Evolutionary conservation across 1,284 basidiomycete species (phyloP), one percentile per base, ranked within the genome.

Genomic region (Ustilago crameri): DNA sequence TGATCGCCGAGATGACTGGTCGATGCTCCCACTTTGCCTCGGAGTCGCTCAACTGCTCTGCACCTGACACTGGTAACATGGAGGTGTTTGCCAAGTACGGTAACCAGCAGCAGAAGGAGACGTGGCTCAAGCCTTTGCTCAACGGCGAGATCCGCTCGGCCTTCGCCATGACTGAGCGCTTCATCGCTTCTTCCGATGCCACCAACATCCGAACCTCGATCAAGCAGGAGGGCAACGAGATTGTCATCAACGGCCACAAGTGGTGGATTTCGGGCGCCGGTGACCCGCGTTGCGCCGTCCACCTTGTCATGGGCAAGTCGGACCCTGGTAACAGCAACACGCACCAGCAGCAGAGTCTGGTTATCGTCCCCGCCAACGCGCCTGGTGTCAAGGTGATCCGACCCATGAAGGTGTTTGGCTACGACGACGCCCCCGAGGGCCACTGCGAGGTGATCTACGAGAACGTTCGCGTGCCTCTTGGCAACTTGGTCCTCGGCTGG

Each of bases 231-330:
- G 93, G 93, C 45, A 86, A 93, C 78, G 90, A 94, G 71, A 92
- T 98, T 73, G 90, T 96, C 67, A 90, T 98, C 76, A 95, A 92
- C 79, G 95, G 95, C 1, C 93, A 95, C 85, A 98, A 98, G 88
- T 98, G 95, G 95, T 98, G 92, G 91, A 98, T 98, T 84, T 94
- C 93, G 41, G 95, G 95, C 50, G 95, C 95, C 5, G 95, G 95
- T 34, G 95, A 98, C 84, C 93, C 93, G 44, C 88, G 95, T 59
- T 92, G 90, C 72, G 89, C 88, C 63, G 81, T 98, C 8, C 95
- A 98, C 83, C 89, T 98, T 52, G 92, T 98, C 42, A 91, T 98
- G 87, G 95, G 93, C 66, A 93, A 93, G 86, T 92, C 90, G 68
- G 91, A 93, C 82, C 88, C 91, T 5, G 85, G 86, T 51, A 92